Evolutionary conservation across 2,329 filamentous ascomycete species (phyloP).

Genomic region (Fusarium dlaminii): DNA sequence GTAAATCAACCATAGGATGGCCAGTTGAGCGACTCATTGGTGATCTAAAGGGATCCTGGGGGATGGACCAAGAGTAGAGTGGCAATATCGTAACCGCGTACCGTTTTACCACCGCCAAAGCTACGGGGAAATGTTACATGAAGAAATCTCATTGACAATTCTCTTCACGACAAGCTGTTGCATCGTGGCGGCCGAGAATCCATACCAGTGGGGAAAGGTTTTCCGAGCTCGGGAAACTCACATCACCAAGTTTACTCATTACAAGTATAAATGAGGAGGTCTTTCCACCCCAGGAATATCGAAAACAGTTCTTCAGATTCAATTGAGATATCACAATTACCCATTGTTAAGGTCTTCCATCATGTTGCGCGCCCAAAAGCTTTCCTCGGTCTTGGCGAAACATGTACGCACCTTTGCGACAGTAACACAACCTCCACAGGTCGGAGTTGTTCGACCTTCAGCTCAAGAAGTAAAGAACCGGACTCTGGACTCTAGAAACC

Average conservation of each 20-base stretch:
- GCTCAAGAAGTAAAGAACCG: constrained; percentile 51
- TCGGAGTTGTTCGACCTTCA: constrained; percentile 49
- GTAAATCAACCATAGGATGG: constrained; percentile 50
- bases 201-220: constrained; percentile 26
- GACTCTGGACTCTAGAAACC: constrained; percentile 56
- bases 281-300: not conserved
- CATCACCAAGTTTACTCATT: not conserved
- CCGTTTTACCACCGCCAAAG: not conserved
- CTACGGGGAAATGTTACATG: not conserved
- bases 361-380: constrained; percentile 22
- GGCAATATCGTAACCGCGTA: rapidly evolving
- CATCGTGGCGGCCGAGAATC: not conserved
- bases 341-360: not conserved
- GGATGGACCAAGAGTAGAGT: not conserved
- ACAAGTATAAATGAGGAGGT: constrained; percentile 30
- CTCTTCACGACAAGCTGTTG: not conserved
- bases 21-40: constrained; percentile 49
- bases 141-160: not conserved
- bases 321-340: rapidly evolving
- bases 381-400: constrained; percentile 1
- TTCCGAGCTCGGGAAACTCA: constrained; percentile 42
- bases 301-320: not conserved
- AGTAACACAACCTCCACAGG: not conserved
- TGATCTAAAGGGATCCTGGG: constrained; percentile 45
- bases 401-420: constrained; percentile 22